These are phyloP conservation scores for Silene uniflora DNA, from an alignment of 148 eudicot genomes.

Conservation along the genomic window DNA sequence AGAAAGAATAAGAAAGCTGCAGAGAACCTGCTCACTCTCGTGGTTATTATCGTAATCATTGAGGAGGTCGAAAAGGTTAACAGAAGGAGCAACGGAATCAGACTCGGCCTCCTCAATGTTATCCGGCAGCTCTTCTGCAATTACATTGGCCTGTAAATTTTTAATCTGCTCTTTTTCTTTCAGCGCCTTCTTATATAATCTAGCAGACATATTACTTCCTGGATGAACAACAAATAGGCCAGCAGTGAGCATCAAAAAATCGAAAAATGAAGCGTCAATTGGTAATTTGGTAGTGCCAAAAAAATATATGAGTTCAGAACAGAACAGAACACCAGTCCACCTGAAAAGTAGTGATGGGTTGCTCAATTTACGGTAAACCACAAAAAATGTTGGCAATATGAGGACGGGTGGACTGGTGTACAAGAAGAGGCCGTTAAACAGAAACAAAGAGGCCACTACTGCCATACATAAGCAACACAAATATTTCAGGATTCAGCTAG, in stretches of 20 bases:
- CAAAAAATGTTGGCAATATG: not conserved
- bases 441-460: not conserved
- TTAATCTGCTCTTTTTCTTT: conserved; percentile 36
- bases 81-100: conserved; percentile 29
- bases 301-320: too few relatives aligned
- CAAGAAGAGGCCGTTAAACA: not conserved
- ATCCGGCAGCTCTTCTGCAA: conserved; percentile 26
- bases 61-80: conserved; percentile 43
- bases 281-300: too few relatives aligned
- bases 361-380: not conserved
- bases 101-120: conserved; percentile 28
- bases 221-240: not conserved
- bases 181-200: conserved; percentile 40
- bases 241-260: not conserved
- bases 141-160: conserved; percentile 15
- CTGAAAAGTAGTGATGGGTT: too few relatives aligned
- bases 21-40: conserved; percentile 31
- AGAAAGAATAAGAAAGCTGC: too few relatives aligned
- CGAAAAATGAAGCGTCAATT: not conserved
- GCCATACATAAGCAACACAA: not conserved
- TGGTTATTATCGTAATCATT: conserved; percentile 31
- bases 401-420: not conserved
- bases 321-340: too few relatives aligned
- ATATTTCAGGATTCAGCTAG: too few relatives aligned
- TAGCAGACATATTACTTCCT: conserved; percentile 40